These are phyloP conservation scores for Hondaea fermentalgiana DNA, from an alignment of 108 stramenopile genomes.

Conservation along the genomic window DNA sequence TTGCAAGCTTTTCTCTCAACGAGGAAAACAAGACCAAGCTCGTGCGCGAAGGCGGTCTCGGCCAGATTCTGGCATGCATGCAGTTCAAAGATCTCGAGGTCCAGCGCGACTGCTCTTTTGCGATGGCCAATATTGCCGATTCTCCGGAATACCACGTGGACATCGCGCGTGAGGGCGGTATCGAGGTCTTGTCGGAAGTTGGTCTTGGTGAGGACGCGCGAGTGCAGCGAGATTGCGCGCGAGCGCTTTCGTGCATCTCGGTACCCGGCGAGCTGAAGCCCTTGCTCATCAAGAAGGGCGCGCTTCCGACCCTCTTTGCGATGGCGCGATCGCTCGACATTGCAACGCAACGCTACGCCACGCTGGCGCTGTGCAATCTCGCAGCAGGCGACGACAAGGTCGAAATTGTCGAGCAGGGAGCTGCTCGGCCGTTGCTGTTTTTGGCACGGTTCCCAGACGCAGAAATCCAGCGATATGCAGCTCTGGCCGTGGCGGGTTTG, in stretches of 20 bases:
- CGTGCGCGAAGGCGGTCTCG: conserved; percentile 52
- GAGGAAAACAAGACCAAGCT: conserved; percentile 56
- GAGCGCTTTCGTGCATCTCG: conserved; percentile 58
- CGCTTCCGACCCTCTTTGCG: conserved; percentile 56
- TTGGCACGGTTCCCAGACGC: conserved; percentile 63
- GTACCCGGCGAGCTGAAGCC: conserved; percentile 47
- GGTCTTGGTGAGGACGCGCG: conserved; percentile 50
- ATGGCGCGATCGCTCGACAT: conserved; percentile 65
- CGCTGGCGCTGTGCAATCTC: conserved; percentile 66
- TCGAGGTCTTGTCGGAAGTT: conserved; percentile 33
- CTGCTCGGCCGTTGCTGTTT: conserved; percentile 61
- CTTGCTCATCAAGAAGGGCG: conserved; percentile 44
- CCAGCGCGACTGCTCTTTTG: conserved; percentile 53
- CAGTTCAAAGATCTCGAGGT: conserved; percentile 56
- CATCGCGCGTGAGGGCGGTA: conserved; percentile 50
- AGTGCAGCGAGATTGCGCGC: conserved; percentile 63
- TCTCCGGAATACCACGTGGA: conserved; percentile 49
- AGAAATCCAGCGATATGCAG: conserved; percentile 70
- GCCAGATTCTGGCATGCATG: conserved; percentile 51
- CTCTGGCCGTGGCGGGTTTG: conserved; percentile 62
- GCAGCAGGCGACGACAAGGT: conserved; percentile 44
- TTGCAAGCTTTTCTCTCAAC: conserved; percentile 62
- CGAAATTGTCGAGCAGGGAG: conserved; percentile 53
- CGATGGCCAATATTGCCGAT: conserved; percentile 63
- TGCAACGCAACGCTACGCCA: conserved; percentile 65